Base-by-base conservation (phyloP, 345 rosid genomes). In the Pugionium dolabratum region DNA sequence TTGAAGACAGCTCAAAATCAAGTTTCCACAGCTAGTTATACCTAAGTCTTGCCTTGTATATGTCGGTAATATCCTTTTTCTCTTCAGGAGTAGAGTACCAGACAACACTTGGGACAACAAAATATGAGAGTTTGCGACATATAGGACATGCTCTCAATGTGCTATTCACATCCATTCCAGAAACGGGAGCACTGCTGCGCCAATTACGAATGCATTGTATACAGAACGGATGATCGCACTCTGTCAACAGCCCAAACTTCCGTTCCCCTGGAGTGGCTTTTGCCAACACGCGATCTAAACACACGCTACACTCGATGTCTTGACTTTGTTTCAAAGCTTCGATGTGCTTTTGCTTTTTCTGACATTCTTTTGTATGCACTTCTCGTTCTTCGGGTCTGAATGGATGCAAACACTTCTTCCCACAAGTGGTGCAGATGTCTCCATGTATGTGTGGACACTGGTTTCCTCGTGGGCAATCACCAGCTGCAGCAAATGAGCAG, bases 81-180 rank as follows among this genome's bases (percentile, higher is more conserved):
- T 90, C 95, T 45, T 88, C 96, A 45, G 81, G 84, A 41, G 88
- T 62, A 43, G 85, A 84, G 75, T 84, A 88, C 99, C 99, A 94
- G 53, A 94, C 84, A 70, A 82, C 91, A 78, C 95, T 94, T 1
- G 99, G 99, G 72, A 90, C 84, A 72, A 94, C 96, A 48, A 90
- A 94, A 79, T 94, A 94, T 5, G 99, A 94, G 32, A 87, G 73
- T 77, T 94, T 94, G 62, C 96, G 97, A 69, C 99, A 91, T 36
- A 88, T 86, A 25, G 97, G 97, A 69, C 99, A 94, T 2, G 96
- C 79, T 82, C 97, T 86, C 79, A 86, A 72, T 36, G 92, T 77
- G 71, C 83, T 80, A 70, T 86, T 88, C 36, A 85, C 86, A 77
- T 94, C 97, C 93, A 90, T 82, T 44, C 97, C 95, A 9, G 96